Conservation (phyloP, 108 stramenopile genomes). For the Licmophora abbreviata region DNA sequence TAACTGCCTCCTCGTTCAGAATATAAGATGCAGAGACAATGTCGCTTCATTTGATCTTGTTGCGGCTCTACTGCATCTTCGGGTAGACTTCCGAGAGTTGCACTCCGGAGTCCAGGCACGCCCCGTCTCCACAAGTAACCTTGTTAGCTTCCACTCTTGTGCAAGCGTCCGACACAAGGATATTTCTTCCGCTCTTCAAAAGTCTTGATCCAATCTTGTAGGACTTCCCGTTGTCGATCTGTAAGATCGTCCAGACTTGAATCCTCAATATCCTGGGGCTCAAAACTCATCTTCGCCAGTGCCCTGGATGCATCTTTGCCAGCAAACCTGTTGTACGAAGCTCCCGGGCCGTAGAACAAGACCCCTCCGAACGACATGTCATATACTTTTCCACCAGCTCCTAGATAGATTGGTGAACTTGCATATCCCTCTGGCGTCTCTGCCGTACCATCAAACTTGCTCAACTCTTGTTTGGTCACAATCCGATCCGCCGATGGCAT, state of each 20-base stretch:
- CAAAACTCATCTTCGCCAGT: conserved; percentile 95
- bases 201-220: conserved; percentile 92
- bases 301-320: conserved; percentile 93
- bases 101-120: too few relatives aligned
- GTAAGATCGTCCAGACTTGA: conserved; percentile 65
- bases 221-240: conserved; percentile 72
- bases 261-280: conserved; percentile 78
- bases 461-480: conserved; percentile 59
- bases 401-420: conserved; percentile 77
- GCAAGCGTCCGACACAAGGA: conserved; percentile 85
- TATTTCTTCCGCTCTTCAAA: conserved; percentile 85
- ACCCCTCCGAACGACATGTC: conserved; percentile 95
- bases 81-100: too few relatives aligned
- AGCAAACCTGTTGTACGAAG: conserved; percentile 89
- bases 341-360: conserved; percentile 69
- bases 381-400: conserved; percentile 75
- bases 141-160: conserved; percentile 13
- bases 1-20: too few relatives aligned
- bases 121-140: too few relatives aligned
- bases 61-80: too few relatives aligned
- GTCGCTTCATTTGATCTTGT: too few relatives aligned
- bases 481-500: conserved; percentile 48
- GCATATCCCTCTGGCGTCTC: conserved; percentile 69
- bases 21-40: too few relatives aligned
- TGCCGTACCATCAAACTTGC: conserved; percentile 37